Evolutionary conservation across 805 yeast genomes (phyloP).

Genomic region (Kuraishia hungarica): DNA sequence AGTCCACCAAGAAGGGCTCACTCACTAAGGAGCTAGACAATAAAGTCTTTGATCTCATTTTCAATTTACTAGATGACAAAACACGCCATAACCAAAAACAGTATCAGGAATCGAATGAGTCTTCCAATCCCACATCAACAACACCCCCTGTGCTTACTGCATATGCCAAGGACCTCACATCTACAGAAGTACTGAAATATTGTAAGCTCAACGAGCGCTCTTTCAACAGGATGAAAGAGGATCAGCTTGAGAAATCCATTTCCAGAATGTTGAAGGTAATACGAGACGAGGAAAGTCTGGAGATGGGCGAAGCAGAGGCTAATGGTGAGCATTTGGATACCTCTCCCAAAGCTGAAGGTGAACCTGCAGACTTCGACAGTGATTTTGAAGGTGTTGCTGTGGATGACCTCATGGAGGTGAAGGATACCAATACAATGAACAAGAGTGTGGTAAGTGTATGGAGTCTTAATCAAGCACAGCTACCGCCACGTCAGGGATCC

Average conservation of each 20-base stretch:
- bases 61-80: constrained; percentile 50
- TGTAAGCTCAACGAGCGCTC: constrained; percentile 60
- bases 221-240: constrained; percentile 61
- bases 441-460: constrained; percentile 69
- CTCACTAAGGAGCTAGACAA: constrained; percentile 36
- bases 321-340: constrained; percentile 13
- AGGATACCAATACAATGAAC: constrained; percentile 62
- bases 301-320: constrained; percentile 30
- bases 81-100: constrained; percentile 30
- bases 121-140: constrained; percentile 19
- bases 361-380: constrained; percentile 41
- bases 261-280: constrained; percentile 19
- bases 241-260: constrained; percentile 52
- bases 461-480: constrained; percentile 26
- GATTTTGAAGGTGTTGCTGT: constrained; percentile 25
- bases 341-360: constrained; percentile 42
- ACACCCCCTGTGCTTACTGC: constrained; percentile 33
- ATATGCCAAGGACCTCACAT: constrained; percentile 50
- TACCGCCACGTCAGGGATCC: neutral
- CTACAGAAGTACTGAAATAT: constrained; percentile 43
- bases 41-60: constrained; percentile 47
- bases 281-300: constrained; percentile 41
- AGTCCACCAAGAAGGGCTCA: constrained; percentile 13
- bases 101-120: constrained; percentile 24
- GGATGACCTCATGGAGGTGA: constrained; percentile 54